Percentiles rank a stretch among this genome's conserved stretches.
These are phyloP conservation scores for Penicillium sp. DNA, from an alignment of 2,329 filamentous ascomycete species.

Conservation along the genomic window DNA sequence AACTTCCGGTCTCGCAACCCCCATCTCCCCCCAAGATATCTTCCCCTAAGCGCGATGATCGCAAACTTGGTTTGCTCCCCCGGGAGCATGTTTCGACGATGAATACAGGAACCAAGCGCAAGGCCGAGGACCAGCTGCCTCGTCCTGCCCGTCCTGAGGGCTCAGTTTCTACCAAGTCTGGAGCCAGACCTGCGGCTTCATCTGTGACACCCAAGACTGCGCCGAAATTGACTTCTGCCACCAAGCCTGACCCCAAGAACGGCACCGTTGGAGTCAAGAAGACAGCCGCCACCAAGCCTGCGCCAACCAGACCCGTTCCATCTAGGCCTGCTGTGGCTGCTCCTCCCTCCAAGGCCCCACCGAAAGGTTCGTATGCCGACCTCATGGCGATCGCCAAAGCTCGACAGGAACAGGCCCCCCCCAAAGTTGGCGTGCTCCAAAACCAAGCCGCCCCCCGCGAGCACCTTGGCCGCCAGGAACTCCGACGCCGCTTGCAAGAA, in stretches of 20 bases:
- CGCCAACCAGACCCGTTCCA: background rate
- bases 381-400: conserved; percentile 60
- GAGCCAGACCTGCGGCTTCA: conserved; percentile 17
- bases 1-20: conserved; percentile 26
- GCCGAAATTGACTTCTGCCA: conserved; percentile 11
- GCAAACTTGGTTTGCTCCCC: conserved; percentile 18
- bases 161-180: conserved; percentile 19
- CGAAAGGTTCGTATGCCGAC: conserved; percentile 60
- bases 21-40: conserved; percentile 24
- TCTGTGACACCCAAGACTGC: conserved; percentile 22
- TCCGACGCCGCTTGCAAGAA: conserved; percentile 45
- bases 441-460: conserved; percentile 52
- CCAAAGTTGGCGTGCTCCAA: conserved; percentile 54
- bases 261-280: conserved; percentile 17
- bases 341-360: conserved; percentile 46
- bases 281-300: conserved; percentile 13
- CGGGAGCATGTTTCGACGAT: conserved; percentile 13
- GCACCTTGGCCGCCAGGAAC: conserved; percentile 56
- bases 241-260: conserved; percentile 14
- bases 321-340: background rate
- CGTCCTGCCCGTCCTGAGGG: conserved; percentile 28
- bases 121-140: conserved; percentile 43
- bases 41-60: conserved; percentile 21
- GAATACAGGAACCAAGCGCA: conserved; percentile 40
- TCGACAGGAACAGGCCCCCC: conserved; percentile 47